phyloP scores from a whole-genome alignment of 163 green algal species.

The Chloromonas sp. region DNA sequence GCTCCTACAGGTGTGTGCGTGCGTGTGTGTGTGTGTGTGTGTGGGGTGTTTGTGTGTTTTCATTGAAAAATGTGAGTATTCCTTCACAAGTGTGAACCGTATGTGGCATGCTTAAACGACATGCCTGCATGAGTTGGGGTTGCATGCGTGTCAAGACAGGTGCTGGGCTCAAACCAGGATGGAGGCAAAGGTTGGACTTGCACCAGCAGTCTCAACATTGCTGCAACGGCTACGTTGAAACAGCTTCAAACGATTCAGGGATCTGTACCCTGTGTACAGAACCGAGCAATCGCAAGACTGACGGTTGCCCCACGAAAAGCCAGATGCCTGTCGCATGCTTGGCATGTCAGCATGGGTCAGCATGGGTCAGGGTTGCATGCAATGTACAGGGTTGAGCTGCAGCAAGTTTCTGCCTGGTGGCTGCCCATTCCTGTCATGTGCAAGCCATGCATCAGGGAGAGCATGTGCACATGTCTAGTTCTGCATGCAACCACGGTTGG shows the following conservation, averaged over 20 bases:
- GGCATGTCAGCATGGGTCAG: no score
- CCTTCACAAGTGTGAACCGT: background rate
- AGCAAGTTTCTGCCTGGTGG: background rate
- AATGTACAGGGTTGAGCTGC: no score
- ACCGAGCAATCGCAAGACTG: no score
- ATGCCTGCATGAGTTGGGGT: background rate
- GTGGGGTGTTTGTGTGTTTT: background rate
- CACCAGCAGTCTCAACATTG: no score
- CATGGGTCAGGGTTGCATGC: no score
- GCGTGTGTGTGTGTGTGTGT: background rate
- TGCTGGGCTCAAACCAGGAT: background rate
- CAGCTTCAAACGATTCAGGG: no score
- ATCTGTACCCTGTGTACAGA: no score
- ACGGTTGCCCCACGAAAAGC: no score
- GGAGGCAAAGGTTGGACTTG: no score
- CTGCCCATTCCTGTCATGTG: background rate
- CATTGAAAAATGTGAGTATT: no score
- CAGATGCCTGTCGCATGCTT: no score
- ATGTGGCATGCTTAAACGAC: background rate
- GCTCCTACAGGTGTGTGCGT: conserved; percentile 15
- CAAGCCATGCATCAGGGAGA: background rate
- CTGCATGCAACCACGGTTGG: background rate
- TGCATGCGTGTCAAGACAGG: background rate
- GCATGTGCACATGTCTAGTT: background rate
- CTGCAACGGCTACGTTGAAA: no score